Evolutionary conservation across 23 red algal species (phyloP).

Genomic region (Gracilaria caudata): DNA sequence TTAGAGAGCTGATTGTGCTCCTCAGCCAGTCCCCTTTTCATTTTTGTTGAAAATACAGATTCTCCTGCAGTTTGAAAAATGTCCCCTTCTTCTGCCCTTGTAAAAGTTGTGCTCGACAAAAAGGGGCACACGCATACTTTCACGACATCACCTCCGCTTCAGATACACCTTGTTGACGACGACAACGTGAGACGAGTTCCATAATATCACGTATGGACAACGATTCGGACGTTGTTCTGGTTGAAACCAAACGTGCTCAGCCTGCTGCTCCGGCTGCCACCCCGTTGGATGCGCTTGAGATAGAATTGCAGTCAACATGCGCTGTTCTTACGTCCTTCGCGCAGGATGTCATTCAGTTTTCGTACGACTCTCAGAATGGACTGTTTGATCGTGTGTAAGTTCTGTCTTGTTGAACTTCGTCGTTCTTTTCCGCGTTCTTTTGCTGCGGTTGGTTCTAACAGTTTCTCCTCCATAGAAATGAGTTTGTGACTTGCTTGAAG

Average conservation of each 20-base stretch:
- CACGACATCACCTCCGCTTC: too few species aligned
- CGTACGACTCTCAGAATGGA: slow-evolving; percentile 46
- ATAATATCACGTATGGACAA: not conserved
- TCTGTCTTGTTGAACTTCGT: not conserved
- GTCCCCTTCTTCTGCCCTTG: too few species aligned
- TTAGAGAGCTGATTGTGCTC: not conserved
- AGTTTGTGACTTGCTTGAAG: slow-evolving; percentile 57
- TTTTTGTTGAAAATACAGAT: too few species aligned
- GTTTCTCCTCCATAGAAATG: slow-evolving; percentile 10
- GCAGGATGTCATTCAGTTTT: slow-evolving; percentile 39
- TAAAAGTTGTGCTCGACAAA: not conserved
- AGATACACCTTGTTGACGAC: too few species aligned
- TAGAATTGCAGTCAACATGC: slow-evolving; percentile 29
- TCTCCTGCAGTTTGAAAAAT: too few species aligned
- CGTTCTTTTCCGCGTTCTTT: not conserved
- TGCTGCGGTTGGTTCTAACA: not conserved
- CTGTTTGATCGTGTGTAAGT: slow-evolving; percentile 36
- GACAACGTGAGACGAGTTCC: not conserved
- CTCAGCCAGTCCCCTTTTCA: too few species aligned
- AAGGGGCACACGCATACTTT: too few species aligned
- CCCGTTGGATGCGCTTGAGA: slow-evolving; percentile 48
- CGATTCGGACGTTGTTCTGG: slow-evolving; percentile 25
- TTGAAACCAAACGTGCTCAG: not conserved
- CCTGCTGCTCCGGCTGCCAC: not conserved
- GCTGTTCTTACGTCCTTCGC: slow-evolving; percentile 47